Evolutionary conservation across 306 rosid species (phyloP).

Genomic region (Cucurbita moschata): DNA sequence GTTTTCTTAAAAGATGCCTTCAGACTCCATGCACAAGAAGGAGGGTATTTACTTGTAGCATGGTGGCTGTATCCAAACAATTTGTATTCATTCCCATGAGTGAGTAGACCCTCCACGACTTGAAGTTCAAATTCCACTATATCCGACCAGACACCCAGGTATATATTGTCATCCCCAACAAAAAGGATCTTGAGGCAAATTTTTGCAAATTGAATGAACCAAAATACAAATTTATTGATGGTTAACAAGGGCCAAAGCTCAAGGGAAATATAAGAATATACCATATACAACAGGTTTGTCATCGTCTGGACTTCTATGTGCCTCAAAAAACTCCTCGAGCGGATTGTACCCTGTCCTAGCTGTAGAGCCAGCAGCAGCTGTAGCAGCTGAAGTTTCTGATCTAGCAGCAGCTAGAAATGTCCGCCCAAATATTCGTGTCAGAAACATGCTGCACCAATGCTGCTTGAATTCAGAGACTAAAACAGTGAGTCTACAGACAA

Average conservation of each 20-base stretch:
- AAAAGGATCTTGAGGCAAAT: background rate
- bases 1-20: background rate
- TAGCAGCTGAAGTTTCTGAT: slow-evolving; percentile 39
- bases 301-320: slow-evolving; percentile 42
- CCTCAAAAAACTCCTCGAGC: slow-evolving; percentile 71
- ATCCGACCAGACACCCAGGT: background rate
- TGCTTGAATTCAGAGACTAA: background rate
- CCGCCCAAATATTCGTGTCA: slow-evolving; percentile 52
- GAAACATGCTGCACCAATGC: slow-evolving; percentile 20
- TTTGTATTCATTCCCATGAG: background rate
- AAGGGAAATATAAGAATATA: background rate
- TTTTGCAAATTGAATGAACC: background rate
- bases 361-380: slow-evolving; percentile 25
- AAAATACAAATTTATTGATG: background rate
- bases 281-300: slow-evolving; percentile 78
- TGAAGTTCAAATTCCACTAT: background rate
- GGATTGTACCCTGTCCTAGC: slow-evolving; percentile 35
- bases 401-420: slow-evolving; percentile 47
- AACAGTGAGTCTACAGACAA: background rate
- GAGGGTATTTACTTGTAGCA: background rate
- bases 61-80: background rate
- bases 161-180: background rate
- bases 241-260: background rate
- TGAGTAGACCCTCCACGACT: no score
- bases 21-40: background rate